These are phyloP conservation scores for Paramecium primaurelia DNA, from an alignment of 73 alveolate genomes.

Conservation along the genomic window DNA sequence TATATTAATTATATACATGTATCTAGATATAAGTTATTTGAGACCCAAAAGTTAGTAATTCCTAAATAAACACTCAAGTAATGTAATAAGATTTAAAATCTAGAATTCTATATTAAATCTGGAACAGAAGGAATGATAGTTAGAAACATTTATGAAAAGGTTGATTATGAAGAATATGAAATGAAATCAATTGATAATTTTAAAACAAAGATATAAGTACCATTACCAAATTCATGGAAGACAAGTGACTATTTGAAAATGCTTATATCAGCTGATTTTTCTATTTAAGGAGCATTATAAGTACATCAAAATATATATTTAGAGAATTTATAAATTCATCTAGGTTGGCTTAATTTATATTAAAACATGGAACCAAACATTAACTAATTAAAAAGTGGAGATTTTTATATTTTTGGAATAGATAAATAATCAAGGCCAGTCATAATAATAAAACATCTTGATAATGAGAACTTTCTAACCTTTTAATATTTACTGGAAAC, in stretches of 20 bases:
- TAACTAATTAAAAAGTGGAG: background rate
- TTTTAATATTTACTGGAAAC: background rate
- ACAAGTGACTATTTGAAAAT: conserved; percentile 9
- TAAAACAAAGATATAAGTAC: background rate
- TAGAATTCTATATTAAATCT: conserved; percentile 10
- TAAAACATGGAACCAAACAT: background rate
- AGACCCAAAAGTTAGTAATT: background rate
- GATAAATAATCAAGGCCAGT: conserved; percentile 25
- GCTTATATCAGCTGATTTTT: conserved; percentile 15
- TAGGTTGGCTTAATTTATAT: background rate
- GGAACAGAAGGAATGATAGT: conserved; percentile 32
- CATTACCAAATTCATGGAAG: background rate
- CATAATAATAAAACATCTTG: background rate
- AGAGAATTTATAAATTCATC: conserved; percentile 6
- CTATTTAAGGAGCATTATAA: background rate
- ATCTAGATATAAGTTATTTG: conserved; percentile 16
- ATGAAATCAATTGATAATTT: background rate
- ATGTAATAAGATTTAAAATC: background rate
- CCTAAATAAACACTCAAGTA: conserved; percentile 30
- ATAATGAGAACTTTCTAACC: background rate
- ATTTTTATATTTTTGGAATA: conserved; percentile 8
- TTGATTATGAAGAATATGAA: conserved; percentile 31
- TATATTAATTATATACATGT: background rate
- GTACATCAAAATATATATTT: background rate
- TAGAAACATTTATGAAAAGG: conserved; percentile 23